These are phyloP conservation scores for Chrysoporthe puriensis DNA, from an alignment of 2,329 filamentous ascomycete genomes.

Conservation along the genomic window DNA sequence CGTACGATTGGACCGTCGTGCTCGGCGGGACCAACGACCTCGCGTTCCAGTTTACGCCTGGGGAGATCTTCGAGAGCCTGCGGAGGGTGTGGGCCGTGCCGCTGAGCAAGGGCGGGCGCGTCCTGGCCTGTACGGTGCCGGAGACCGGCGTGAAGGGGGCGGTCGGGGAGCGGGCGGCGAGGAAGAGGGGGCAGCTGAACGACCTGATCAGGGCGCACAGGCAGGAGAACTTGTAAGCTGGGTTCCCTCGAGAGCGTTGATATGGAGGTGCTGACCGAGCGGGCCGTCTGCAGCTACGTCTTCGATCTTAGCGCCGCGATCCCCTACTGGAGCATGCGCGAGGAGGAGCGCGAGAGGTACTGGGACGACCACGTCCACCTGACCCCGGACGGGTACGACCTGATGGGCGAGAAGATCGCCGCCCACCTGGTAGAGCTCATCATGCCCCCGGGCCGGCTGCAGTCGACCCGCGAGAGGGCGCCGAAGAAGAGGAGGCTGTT, in stretches of 20 bases:
- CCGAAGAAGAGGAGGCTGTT: conserved; percentile 36
- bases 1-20: conserved; percentile 60
- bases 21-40: conserved; percentile 68
- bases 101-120: conserved; percentile 50
- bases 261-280: background rate
- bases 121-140: conserved; percentile 62
- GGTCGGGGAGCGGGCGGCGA: conserved; percentile 33
- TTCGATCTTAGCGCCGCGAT: conserved; percentile 61
- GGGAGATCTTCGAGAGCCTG: conserved; percentile 50
- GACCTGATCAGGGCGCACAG: conserved; percentile 49
- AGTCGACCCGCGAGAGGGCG: conserved; percentile 35
- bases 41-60: conserved; percentile 40
- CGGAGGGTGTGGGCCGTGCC: conserved; percentile 51
- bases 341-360: conserved; percentile 50
- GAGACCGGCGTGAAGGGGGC: conserved; percentile 44
- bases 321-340: conserved; percentile 55
- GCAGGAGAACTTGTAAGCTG: conserved; percentile 54
- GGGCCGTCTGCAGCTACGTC: conserved; percentile 46
- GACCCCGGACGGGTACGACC: conserved; percentile 61
- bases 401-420: conserved; percentile 63
- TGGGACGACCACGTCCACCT: conserved; percentile 68
- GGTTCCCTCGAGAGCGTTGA: background rate
- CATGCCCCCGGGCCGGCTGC: conserved; percentile 37
- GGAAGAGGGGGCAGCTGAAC: conserved; percentile 52
- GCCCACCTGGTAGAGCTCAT: conserved; percentile 54